These are phyloP conservation scores for Pyricularia grisea DNA, from an alignment of 2,329 filamentous ascomycete genomes.

Conservation along the genomic window DNA sequence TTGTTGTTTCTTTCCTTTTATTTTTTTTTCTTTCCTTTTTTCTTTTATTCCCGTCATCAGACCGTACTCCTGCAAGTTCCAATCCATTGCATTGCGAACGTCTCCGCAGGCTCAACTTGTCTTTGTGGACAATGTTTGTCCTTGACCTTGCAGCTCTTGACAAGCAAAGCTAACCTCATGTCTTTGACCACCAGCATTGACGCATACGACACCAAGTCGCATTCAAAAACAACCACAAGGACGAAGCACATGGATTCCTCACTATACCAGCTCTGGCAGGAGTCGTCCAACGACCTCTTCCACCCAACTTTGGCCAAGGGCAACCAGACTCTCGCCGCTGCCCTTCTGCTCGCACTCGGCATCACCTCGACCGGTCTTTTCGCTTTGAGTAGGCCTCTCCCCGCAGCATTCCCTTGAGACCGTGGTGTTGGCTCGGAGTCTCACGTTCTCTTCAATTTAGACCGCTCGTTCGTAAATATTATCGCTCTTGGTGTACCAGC, in stretches of 20 bases:
- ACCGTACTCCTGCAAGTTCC: no score
- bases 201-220: not conserved
- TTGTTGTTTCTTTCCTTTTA: no score
- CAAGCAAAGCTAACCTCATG: not conserved
- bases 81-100: not conserved
- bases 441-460: slow-evolving; percentile 31
- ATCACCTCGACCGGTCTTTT: slow-evolving; percentile 70
- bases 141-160: not conserved
- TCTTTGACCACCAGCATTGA: not conserved
- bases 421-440: not conserved
- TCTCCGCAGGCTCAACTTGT: not conserved
- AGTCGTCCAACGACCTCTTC: slow-evolving; percentile 80
- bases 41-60: no score
- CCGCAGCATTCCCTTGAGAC: not conserved
- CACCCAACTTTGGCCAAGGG: slow-evolving; percentile 70
- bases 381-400: slow-evolving; percentile 60
- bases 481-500: slow-evolving; percentile 75
- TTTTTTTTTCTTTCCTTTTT: no score
- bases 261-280: slow-evolving; percentile 87
- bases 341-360: slow-evolving; percentile 63
- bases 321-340: slow-evolving; percentile 75
- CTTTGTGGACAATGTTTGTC: not conserved
- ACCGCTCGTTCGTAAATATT: slow-evolving; percentile 71
- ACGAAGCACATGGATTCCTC: slow-evolving; percentile 61
- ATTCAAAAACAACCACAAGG: not conserved